These are phyloP conservation scores for Plasmodium gallinaceum DNA, from an alignment of 169 alveolate species.

Conservation along the genomic window DNA sequence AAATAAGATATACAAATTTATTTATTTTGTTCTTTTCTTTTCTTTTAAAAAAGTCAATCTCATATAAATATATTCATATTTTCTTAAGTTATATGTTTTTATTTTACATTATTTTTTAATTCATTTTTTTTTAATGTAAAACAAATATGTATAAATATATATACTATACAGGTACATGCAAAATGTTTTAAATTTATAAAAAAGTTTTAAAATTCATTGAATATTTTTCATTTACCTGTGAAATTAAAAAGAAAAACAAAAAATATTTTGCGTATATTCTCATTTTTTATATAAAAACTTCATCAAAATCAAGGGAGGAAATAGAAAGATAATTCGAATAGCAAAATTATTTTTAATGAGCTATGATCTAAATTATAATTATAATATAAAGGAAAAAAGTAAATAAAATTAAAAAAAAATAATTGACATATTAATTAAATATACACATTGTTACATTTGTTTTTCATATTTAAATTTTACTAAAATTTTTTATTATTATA, in stretches of 20 bases:
- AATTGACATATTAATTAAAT: conserved; percentile 14
- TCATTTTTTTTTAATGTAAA: neutral
- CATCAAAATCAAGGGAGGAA: neutral
- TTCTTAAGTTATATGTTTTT: too few relatives aligned
- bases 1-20: too few relatives aligned
- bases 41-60: too few relatives aligned
- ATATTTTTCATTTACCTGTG: conserved; percentile 46
- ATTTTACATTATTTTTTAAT: neutral
- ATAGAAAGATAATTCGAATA: conserved; percentile 6
- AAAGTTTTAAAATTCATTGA: conserved; percentile 8
- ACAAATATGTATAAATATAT: conserved; percentile 10
- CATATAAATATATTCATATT: too few relatives aligned
- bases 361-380: neutral
- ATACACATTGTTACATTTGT: conserved; percentile 42
- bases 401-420: neutral
- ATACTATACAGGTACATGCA: conserved; percentile 4
- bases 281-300: conserved; percentile 35
- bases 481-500: neutral
- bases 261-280: conserved; percentile 19
- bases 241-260: conserved; percentile 28
- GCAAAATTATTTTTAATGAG: conserved; percentile 9
- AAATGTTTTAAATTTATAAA: conserved; percentile 1
- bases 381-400: conserved; percentile 8
- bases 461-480: conserved; percentile 13
- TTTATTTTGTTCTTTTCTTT: too few relatives aligned